Evolutionary conservation across 192 early-diverging fungal genomes (phyloP).

Genomic region (Podila verticillata): DNA sequence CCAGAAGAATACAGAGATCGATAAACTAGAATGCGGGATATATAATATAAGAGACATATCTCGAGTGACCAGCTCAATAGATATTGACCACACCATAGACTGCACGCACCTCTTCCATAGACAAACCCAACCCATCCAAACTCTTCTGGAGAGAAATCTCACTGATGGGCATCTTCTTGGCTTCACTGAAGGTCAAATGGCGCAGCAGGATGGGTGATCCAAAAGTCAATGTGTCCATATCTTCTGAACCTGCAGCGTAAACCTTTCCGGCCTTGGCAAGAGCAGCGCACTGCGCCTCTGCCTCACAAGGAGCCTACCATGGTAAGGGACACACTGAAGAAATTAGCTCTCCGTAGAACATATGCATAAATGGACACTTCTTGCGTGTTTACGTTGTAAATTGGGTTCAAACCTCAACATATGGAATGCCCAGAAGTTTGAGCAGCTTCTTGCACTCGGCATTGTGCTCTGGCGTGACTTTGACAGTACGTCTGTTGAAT

Average conservation of each 20-base stretch:
- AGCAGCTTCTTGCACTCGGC: constrained; percentile 90
- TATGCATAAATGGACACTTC: no score
- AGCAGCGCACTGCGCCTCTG: constrained; percentile 97
- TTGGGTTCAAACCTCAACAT: constrained; percentile 68
- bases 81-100: no score
- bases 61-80: no score
- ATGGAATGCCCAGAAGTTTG: constrained; percentile 93
- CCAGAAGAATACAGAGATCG: constrained; percentile 96
- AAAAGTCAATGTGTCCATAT: constrained; percentile 99
- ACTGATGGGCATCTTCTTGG: constrained; percentile 89
- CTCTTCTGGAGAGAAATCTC: constrained; percentile 88
- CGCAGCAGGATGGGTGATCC: constrained; percentile 88
- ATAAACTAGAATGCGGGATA: constrained; percentile 74
- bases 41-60: background rate
- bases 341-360: no score
- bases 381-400: background rate
- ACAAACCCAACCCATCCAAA: constrained; percentile 80
- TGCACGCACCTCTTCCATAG: constrained; percentile 68
- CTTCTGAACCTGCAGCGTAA: constrained; percentile 95
- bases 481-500: constrained; percentile 87
- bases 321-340: background rate
- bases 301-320: constrained; percentile 90
- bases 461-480: constrained; percentile 94
- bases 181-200: constrained; percentile 92
- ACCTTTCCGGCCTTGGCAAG: constrained; percentile 89